phyloP scores from a whole-genome alignment of 2,329 filamentous ascomycete species.

The Fusarium secorum region DNA sequence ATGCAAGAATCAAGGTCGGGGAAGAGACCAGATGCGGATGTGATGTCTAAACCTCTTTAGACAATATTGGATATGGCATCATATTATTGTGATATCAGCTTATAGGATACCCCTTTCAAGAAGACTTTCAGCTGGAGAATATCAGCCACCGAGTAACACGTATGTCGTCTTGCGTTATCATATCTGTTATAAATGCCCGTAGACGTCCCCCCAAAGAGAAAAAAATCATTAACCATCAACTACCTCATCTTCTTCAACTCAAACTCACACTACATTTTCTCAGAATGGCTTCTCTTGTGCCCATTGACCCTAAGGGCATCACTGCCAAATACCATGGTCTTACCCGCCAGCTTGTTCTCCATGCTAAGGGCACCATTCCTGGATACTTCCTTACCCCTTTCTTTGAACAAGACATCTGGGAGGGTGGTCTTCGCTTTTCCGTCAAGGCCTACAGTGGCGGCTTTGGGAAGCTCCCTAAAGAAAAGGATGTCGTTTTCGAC shows the following conservation, averaged over 20 bases:
- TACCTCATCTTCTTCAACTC: not conserved
- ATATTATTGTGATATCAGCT: not conserved
- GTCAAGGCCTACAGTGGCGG: not conserved
- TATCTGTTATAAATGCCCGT: not conserved
- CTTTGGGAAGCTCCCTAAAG: not conserved
- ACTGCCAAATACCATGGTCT: not conserved
- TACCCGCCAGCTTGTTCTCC: not conserved
- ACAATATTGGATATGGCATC: not conserved
- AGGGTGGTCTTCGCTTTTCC: not conserved
- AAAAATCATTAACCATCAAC: not conserved
- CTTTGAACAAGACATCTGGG: not conserved
- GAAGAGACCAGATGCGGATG: not conserved
- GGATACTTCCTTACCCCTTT: not conserved
- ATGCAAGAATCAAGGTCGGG: fast-evolving
- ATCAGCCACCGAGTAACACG: not conserved
- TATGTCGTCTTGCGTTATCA: too few species aligned
- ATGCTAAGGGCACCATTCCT: not conserved
- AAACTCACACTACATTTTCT: not conserved
- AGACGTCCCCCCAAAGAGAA: too few species aligned
- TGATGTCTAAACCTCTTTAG: not conserved
- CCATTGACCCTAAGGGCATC: not conserved
- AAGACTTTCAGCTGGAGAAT: not conserved
- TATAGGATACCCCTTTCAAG: not conserved
- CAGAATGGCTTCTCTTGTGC: not conserved
- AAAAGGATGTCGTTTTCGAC: not conserved